Base-by-base conservation (phyloP, 78 protist genomes). In the Speleostelium caveatum region DNA sequence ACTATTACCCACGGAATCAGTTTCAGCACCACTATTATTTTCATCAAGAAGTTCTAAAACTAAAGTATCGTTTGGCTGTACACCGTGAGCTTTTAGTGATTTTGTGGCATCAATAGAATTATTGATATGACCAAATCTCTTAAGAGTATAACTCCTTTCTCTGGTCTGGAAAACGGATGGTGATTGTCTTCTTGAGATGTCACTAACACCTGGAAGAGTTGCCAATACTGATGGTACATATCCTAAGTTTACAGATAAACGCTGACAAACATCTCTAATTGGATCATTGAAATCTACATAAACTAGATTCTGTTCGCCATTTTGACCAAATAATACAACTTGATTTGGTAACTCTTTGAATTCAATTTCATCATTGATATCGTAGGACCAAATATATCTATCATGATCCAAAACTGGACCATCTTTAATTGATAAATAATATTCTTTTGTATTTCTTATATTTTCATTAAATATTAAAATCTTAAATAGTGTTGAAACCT, bases 201-300 rank as follows among this genome's bases (percentile, higher is more conserved):
- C 14, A 26, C 32, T 38, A 22, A 21, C 39, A 19, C 45, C 73
- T 19, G 17, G 51, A 38, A 22, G 33, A 21, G 51, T 21, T 65
- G 28, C 7, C 24, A 17, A 21, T 3, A 19, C 0, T 16, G 21
- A 26, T 2, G 36, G 16, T 32, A 30, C 6, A 53, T 1, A 24
- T 21, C 68, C 62, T 7, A 83, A 60, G n/a, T 62, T 33, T 32
- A 16, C 35, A 2, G 91, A 83, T 42, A 83, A 32, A 42, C 79
- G 67, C 30, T 45, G 22, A 41, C 77, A 67, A 42, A 83, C 79
- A 71, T 83, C 91, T 69, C 69, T 61, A 59, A 83, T 30, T 28
- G 91, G 91, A 30, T 69, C 91, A 59, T 83, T 69, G 24, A 83
- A 83, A 45, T 83, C 91, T 12, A 83, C 91, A 69, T 56, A 83